phyloP scores from a whole-genome alignment of 768 basidiomycete genomes.

The Paxillus involutus region DNA sequence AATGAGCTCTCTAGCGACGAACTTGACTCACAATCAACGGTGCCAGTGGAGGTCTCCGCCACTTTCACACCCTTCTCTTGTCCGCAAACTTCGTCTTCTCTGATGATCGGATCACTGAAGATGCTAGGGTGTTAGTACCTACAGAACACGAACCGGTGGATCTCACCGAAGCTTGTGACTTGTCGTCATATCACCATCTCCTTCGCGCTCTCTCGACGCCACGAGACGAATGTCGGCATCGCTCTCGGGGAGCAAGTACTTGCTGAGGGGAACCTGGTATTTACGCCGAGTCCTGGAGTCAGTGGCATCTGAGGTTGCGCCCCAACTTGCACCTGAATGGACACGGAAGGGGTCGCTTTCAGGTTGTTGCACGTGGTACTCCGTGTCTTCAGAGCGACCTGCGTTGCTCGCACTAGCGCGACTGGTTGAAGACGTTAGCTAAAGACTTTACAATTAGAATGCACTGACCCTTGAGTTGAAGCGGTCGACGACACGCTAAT shows the following conservation, averaged over 20 bases:
- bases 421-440: slow-evolving; percentile 7
- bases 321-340: slow-evolving; percentile 2
- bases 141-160: neutral
- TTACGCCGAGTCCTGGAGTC: neutral
- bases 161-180: slow-evolving; percentile 2
- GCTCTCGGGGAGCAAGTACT: slow-evolving; percentile 2
- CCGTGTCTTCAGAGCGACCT: neutral
- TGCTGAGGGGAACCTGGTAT: slow-evolving; percentile 21
- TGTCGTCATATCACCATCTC: neutral
- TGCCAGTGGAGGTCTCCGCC: no score
- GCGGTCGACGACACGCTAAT: neutral
- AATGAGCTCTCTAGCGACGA: no score
- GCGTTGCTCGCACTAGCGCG: neutral
- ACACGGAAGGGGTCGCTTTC: neutral
- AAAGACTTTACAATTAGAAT: neutral
- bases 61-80: no score
- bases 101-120: neutral
- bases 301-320: neutral
- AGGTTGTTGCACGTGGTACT: neutral
- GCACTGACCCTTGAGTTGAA: slow-evolving; percentile 6
- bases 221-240: neutral
- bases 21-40: no score
- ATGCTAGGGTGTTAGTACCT: neutral
- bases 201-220: neutral
- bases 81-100: no score